phyloP scores from a whole-genome alignment of 1,284 basidiomycete genomes.

The Cutaneotrichosporon daszewskae region DNA sequence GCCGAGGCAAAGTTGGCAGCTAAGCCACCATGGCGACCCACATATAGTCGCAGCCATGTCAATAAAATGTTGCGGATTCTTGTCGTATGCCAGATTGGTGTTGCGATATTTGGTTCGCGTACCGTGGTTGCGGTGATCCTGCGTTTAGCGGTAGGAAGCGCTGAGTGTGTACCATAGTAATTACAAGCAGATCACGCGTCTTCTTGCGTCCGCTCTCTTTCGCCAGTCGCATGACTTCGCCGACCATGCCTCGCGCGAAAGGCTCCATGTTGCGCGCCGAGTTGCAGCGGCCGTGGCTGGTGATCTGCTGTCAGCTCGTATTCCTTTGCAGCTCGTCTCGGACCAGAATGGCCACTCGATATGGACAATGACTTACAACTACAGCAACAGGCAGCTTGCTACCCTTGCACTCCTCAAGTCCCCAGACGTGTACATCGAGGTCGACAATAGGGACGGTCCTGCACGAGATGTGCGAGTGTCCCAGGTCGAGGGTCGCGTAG shows the following conservation, averaged over 20 bases:
- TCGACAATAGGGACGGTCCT: constrained; percentile 26
- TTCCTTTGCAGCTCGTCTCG: too few species aligned
- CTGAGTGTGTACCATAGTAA: constrained; percentile 35
- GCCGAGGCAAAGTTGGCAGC: too few species aligned
- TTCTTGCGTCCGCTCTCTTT: constrained; percentile 11
- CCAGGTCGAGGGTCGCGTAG: constrained; percentile 31
- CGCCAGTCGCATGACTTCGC: constrained; percentile 15
- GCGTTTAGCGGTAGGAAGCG: constrained; percentile 1
- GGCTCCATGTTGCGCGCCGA: constrained; percentile 33
- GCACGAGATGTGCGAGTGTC: constrained; percentile 11
- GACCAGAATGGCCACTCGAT: too few species aligned
- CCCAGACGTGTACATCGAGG: constrained; percentile 37
- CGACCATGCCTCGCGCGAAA: constrained; percentile 37
- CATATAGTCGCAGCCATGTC: constrained; percentile 69
- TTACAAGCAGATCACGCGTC: constrained; percentile 37
- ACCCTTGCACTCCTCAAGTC: constrained; percentile 35
- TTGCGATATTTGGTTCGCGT: constrained; percentile 53
- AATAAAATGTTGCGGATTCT: constrained; percentile 59
- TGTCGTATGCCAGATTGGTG: constrained; percentile 58
- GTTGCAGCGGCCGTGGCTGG: constrained; percentile 39
- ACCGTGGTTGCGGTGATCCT: constrained; percentile 79
- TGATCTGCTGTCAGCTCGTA: constrained; percentile 30
- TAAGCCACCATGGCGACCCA: constrained; percentile 15
- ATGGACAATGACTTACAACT: constrained; percentile 27
- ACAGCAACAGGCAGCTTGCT: constrained; percentile 27